Base-by-base conservation (phyloP, 768 basidiomycete species). In the Hericium rajendrae region DNA sequence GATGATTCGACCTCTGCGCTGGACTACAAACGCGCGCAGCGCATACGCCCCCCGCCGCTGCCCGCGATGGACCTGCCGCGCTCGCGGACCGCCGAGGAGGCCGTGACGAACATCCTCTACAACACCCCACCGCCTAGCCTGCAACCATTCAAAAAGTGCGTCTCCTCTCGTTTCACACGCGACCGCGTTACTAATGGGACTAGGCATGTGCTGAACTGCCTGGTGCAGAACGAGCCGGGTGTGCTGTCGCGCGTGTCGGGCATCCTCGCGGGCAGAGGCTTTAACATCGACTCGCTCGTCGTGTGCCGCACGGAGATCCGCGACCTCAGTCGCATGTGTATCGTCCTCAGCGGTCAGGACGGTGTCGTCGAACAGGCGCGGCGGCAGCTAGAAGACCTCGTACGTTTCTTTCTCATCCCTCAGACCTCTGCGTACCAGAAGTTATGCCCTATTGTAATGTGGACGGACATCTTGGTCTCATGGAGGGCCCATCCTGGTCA, bases 181-280 rank as follows among this genome's bases (percentile, higher is more conserved):
- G 58, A 60, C 54, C 50, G 55, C 56, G 54, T 58, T 61, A 55
- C 57, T 49, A 15, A 5, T 20, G 37, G 16, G 54, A 9, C 15
- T 65, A 97, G 94, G 70, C 95, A 98, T 68, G 82, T 94, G 57
- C 80, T 98, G 60, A 98, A 99, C 74, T 97, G 94, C 71, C 84
- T 99, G 59, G 97, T 98, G 3, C 97, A 99, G 72, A 97, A 99
- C 69, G 97, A 99, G 73, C 97, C 97, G 2, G 97, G 97, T 66
- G 97, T 99, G n/a, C 81, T 99, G 12, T 97, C 95, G 28, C 88
- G 97, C 64, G 94, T 99, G 3, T 95, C 95, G 6, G 97, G 97
- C 55, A 97, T 95, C 66, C 80, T 99, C 22, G 97, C 97, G 18
- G 97, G 91, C 43, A 79, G 97, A 62, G 97, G 97, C 4, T 97